Percentiles rank a stretch among this genome's conserved stretches.
Conservation (phyloP, 805 yeast species). For the Teunomyces panamensis region DNA sequence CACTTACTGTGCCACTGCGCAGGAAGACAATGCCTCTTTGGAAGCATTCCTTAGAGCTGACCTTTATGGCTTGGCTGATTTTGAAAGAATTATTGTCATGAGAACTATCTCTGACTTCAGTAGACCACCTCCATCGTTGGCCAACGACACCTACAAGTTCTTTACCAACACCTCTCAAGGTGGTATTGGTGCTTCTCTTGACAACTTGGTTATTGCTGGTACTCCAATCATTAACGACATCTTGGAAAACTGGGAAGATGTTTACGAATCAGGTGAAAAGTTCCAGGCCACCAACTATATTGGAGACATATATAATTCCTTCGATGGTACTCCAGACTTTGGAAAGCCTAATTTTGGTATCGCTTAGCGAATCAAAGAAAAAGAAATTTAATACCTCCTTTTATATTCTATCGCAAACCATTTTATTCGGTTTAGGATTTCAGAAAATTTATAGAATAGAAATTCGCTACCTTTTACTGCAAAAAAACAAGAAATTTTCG, state of each 20-base stretch:
- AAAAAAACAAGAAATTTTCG: not conserved
- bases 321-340: constrained; percentile 45
- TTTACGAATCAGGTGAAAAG: constrained; percentile 29
- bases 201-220: constrained; percentile 54
- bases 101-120: constrained; percentile 61
- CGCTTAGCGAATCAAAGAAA: constrained; percentile 12
- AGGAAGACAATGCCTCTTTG: constrained; percentile 65
- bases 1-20: constrained; percentile 58
- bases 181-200: constrained; percentile 47
- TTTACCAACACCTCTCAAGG: constrained; percentile 51
- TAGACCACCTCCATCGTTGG: constrained; percentile 47
- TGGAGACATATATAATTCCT: constrained; percentile 59
- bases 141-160: constrained; percentile 46
- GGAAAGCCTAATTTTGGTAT: constrained; percentile 27
- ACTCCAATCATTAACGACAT: constrained; percentile 54
- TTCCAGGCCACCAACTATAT: constrained; percentile 51
- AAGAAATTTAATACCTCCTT: not conserved
- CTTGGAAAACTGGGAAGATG: constrained; percentile 44
- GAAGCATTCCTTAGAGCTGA: constrained; percentile 58
- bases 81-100: constrained; percentile 54
- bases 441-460: not conserved
- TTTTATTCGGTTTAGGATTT: not conserved
- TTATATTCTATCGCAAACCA: not conserved
- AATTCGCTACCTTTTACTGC: not conserved
- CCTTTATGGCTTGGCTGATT: constrained; percentile 54